Base-by-base conservation (phyloP, 2,329 filamentous ascomycete genomes). In the Penicillium occitanis region DNA sequence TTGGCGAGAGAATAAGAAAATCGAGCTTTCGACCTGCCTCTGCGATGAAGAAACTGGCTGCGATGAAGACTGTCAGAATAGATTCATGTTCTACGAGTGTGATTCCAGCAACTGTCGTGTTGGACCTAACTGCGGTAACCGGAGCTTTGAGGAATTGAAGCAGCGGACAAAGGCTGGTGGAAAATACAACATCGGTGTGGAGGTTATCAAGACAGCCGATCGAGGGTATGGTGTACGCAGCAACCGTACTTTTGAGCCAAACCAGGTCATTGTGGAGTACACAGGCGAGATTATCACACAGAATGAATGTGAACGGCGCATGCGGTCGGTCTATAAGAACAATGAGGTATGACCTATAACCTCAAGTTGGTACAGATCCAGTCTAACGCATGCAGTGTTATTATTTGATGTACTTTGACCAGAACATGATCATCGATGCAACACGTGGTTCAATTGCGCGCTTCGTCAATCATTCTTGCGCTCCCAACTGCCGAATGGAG, bases 211-310 rank as follows among this genome's bases (percentile, higher is more conserved):
- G 81, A 98, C 95, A 0, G 80, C 83, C 22, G 91, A 96, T 78
- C 89, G 93, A 66, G 95, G 95, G 33, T 93, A 94, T 76, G 95
- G 95, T 62, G 92, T 99, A 60, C 90, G 95, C 68, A 92, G 91
- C 75, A 97, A 94, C 79, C 88, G 95, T 57, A 90, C 88, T 68
- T 99, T 98, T 76, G 84, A 89, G 66, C 87, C 93, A 1, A 89
- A 94, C 73, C 93, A 98, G 80, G 96, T 99, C 76, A 98, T 99
- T 74, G 94, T 98, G 81, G 95, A 99, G 75, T 99, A 99, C 75
- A 94, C 93, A 0, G 95, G 95, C 48, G 95, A 99, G 79, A 97
- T 99, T 71, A 96, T 99, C 74, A 97, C 93, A 0, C 92, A 96
- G 74, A 89, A 90, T 35, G 95, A 99, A 77, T 97, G 93, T 74